phyloP scores from a whole-genome alignment of 768 basidiomycete genomes.

The Asterophora parasitica region DNA sequence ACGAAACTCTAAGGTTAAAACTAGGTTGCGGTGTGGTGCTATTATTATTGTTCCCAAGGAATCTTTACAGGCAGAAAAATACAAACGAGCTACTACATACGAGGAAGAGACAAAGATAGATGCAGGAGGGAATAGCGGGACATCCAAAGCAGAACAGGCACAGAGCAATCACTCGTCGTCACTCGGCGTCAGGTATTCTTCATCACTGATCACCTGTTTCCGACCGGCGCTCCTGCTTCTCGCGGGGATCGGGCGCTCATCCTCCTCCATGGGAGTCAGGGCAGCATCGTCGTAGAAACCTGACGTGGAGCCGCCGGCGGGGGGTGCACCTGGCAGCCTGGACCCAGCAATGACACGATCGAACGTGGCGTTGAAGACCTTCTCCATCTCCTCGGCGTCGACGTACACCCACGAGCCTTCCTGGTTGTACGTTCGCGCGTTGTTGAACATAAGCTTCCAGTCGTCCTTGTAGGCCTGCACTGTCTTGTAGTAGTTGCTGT shows the following conservation, averaged over 20 bases:
- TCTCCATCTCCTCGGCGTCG: constrained; percentile 93
- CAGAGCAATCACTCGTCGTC: constrained; percentile 53
- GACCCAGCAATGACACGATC: constrained; percentile 59
- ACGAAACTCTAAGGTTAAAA: constrained; percentile 1
- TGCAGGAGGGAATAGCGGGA: constrained; percentile 3
- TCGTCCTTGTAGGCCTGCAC: constrained; percentile 71
- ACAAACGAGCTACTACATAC: background rate
- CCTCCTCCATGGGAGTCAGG: constrained; percentile 78
- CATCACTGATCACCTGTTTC: constrained; percentile 73
- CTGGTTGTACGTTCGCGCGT: constrained; percentile 90
- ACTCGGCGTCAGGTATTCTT: constrained; percentile 67
- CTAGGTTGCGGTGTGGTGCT: no score
- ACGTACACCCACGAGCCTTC: constrained; percentile 94
- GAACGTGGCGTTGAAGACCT: constrained; percentile 72
- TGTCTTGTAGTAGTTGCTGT: constrained; percentile 64
- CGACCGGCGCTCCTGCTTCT: constrained; percentile 56
- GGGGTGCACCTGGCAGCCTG: constrained; percentile 70
- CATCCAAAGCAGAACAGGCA: constrained; percentile 1
- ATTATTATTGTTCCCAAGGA: constrained; percentile 2
- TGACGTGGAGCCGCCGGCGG: constrained; percentile 35
- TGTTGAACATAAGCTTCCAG: constrained; percentile 89
- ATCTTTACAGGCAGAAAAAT: constrained; percentile 9
- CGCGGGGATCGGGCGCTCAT: constrained; percentile 53
- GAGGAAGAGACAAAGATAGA: constrained; percentile 2
- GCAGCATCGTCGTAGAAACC: constrained; percentile 65